These are phyloP conservation scores for Klebsormidium nitens DNA, from an alignment of 139 green algal species.

Conservation along the genomic window DNA sequence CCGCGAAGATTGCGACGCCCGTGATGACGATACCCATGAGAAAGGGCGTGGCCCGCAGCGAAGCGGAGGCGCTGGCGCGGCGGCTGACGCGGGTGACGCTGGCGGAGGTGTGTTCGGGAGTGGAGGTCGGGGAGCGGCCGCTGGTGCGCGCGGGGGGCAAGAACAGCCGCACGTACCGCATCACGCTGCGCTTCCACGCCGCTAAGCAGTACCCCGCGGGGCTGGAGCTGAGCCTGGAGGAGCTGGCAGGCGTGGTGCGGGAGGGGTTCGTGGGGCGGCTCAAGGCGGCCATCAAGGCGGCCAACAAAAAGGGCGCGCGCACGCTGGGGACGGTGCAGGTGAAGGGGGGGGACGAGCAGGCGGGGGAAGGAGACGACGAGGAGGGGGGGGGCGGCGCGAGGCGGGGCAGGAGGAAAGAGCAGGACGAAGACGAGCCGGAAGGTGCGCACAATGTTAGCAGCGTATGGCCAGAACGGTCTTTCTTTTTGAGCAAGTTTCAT, in stretches of 20 bases:
- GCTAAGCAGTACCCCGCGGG: slow-evolving; percentile 57
- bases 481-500: too few relatives aligned
- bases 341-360: slow-evolving; percentile 17
- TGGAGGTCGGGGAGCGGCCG: slow-evolving; percentile 51
- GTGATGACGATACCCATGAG: slow-evolving; percentile 86
- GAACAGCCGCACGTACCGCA: slow-evolving; percentile 26
- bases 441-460: too few relatives aligned
- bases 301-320: slow-evolving; percentile 30
- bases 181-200: slow-evolving; percentile 48
- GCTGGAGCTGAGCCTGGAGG: slow-evolving; percentile 57
- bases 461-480: too few relatives aligned
- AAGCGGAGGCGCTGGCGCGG: slow-evolving; percentile 20
- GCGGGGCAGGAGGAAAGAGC: background rate
- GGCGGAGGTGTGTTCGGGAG: slow-evolving; percentile 59
- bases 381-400: background rate
- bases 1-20: slow-evolving; percentile 76
- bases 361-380: slow-evolving; percentile 38
- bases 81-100: slow-evolving; percentile 58
- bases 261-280: slow-evolving; percentile 62
- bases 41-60: slow-evolving; percentile 4
- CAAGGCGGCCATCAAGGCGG: slow-evolving; percentile 41
- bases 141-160: background rate
- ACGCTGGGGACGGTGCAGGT: slow-evolving; percentile 4
- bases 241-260: slow-evolving; percentile 57
- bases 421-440: slow-evolving; percentile 7